Evolutionary conservation across 1,284 basidiomycete species (phyloP), one percentile per base, ranked within the genome.

Genomic region (Trichosporon sp.): DNA sequence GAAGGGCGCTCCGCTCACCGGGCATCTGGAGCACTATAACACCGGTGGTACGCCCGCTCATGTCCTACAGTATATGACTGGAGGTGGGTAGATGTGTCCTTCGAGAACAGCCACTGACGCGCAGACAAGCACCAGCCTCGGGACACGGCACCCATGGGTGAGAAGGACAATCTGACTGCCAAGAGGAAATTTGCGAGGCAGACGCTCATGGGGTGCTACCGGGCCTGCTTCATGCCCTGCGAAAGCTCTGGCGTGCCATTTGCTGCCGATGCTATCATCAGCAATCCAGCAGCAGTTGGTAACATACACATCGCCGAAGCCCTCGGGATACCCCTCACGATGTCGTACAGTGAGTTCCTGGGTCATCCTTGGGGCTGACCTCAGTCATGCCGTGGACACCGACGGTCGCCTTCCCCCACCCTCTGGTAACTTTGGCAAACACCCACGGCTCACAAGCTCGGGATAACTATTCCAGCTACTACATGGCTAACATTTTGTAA

Each of bases 331-430:
- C 89, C 89, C 0, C 77, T 89, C 9, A 81, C 87, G 38, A 78
- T 89, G 73, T 86, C 85, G 38, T 70, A 69, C 62, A 69, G 69
- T 72, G 44, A 32, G 68, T 47, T 25, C 2, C 9, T 0, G 6
- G 58, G 31, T 15, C 32, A 31, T 15, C 21, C 6, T 1, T 23
- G 8, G 0, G 12, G 60, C 75, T 76, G 35, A 75, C 68, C 3
- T 15, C 69, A 89, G 88, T 87, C 0, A 90, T 90, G 89, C 89
- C 89, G 23, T 90, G 89, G 89, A 87, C 82, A 38, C 85, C 88
- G 0, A 90, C 89, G 0, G 84, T 85, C 1, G 81, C 85, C 2
- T 90, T 90, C 75, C 85, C 87, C 0, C 89, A 91, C 74, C 89
- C 89, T 8, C 82, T 89, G 11, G 88, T 89, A 67, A 87, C 87